These are phyloP conservation scores for Monosporascus cannonballus DNA, from an alignment of 2,329 filamentous ascomycete genomes.

Conservation along the genomic window DNA sequence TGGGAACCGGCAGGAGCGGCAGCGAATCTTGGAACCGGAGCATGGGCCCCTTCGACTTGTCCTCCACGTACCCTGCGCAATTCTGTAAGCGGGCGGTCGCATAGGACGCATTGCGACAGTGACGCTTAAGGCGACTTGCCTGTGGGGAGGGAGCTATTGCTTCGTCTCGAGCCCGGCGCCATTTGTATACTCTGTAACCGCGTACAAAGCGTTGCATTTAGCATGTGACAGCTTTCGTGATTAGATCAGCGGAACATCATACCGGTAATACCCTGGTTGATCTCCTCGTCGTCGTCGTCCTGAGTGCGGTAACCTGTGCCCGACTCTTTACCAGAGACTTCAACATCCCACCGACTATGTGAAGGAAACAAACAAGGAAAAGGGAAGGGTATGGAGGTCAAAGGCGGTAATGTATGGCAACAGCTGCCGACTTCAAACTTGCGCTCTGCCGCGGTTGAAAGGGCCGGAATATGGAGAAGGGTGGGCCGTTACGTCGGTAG, in stretches of 20 bases:
- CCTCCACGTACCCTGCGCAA: constrained; percentile 68
- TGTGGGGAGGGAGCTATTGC: constrained; percentile 51
- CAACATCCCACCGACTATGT: constrained; percentile 23
- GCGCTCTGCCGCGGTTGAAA: neutral
- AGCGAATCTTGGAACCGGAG: constrained; percentile 83
- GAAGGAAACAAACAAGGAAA: constrained; percentile 7
- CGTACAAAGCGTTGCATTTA: constrained; percentile 8
- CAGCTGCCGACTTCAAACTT: neutral
- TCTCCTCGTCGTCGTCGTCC: constrained; percentile 18
- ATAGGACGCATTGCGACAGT: neutral
- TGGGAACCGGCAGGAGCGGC: constrained; percentile 70
- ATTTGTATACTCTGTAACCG: constrained; percentile 35
- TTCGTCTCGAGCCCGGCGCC: constrained; percentile 46
- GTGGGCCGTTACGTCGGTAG: neutral
- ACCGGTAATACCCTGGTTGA: constrained; percentile 18
- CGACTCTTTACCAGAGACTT: constrained; percentile 27
- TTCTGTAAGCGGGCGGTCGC: constrained; percentile 3
- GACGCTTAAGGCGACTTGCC: constrained; percentile 29
- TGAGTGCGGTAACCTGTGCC: constrained; percentile 26
- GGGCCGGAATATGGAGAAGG: neutral
- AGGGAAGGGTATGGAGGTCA: neutral
- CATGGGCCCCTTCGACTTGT: constrained; percentile 73
- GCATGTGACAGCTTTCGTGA: neutral
- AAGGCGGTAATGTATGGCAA: neutral
- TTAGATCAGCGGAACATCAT: constrained; percentile 1